A percentile compares a stretch with the other conserved stretches of the same genome.
These are phyloP conservation scores for Bruguiera gymnorhiza DNA, from an alignment of 345 rosid genomes.

Conservation along the genomic window DNA sequence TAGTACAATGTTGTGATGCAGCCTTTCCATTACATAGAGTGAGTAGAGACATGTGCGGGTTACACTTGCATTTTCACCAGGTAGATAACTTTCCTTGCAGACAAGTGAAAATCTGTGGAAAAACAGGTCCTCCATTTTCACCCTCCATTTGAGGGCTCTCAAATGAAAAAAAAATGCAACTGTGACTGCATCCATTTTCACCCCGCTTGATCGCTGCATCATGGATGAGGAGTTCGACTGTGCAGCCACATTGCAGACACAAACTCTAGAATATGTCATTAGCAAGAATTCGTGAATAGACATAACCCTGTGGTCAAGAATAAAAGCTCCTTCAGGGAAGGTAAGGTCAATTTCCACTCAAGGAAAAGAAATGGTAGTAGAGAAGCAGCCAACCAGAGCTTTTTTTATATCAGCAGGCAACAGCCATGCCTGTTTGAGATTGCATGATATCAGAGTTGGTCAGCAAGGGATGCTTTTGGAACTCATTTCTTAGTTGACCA, in stretches of 20 bases:
- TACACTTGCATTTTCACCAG: neutral
- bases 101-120: neutral
- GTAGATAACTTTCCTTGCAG: neutral
- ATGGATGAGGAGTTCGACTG: neutral
- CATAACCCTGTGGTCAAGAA: neutral
- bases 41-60: no score
- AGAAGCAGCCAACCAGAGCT: neutral
- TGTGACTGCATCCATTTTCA: neutral
- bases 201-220: neutral
- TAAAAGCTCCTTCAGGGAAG: neutral
- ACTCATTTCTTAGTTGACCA: conserved; percentile 92
- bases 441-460: conserved; percentile 28
- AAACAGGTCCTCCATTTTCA: neutral
- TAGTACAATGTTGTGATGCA: neutral
- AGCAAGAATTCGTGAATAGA: neutral
- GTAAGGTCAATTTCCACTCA: neutral
- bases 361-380: neutral
- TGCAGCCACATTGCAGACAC: neutral
- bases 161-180: neutral
- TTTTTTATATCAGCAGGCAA: conserved; percentile 24
- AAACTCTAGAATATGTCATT: neutral
- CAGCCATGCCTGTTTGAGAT: conserved; percentile 46
- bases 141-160: neutral
- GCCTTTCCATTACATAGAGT: no score
- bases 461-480: conserved; percentile 77